phyloP scores from a whole-genome alignment of 345 rosid species.

The Odontarrhena argentea region DNA sequence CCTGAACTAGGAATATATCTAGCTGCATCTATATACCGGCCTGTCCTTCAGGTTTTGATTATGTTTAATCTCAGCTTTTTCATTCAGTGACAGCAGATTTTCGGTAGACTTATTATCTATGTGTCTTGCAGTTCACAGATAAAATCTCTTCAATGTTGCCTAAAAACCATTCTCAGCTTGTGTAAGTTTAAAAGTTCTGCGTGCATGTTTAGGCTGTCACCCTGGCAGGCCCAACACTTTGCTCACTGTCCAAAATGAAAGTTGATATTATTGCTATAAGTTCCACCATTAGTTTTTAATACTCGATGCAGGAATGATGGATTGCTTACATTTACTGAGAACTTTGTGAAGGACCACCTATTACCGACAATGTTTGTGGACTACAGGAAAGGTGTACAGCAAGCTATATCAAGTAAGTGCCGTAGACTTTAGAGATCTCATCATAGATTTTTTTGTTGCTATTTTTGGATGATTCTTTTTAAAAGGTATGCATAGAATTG shows the following conservation, averaged over 20 bases:
- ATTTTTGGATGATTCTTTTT: slow-evolving; percentile 24
- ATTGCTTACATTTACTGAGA: slow-evolving; percentile 89
- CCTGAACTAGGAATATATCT: slow-evolving; percentile 99
- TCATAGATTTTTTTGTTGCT: slow-evolving; percentile 26
- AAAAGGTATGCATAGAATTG: slow-evolving; percentile 20
- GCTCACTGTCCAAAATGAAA: slow-evolving; percentile 26
- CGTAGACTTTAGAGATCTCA: slow-evolving; percentile 32
- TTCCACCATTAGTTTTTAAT: slow-evolving; percentile 12
- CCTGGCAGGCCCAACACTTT: slow-evolving; percentile 20
- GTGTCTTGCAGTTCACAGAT: slow-evolving; percentile 86
- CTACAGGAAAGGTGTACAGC: slow-evolving; percentile 96
- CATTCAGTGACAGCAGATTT: slow-evolving; percentile 21
- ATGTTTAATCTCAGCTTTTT: slow-evolving; percentile 34
- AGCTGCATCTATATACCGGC: slow-evolving; percentile 92
- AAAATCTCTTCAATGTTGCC: slow-evolving; percentile 86
- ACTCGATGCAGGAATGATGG: slow-evolving; percentile 82
- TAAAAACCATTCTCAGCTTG: slow-evolving; percentile 78
- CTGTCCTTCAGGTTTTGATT: slow-evolving; percentile 84
- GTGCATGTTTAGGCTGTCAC: slow-evolving; percentile 16
- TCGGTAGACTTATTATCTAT: slow-evolving; percentile 35
- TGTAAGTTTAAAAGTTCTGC: slow-evolving; percentile 55
- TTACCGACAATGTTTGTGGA: slow-evolving; percentile 97
- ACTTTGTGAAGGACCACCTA: slow-evolving; percentile 96
- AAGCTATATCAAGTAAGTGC: slow-evolving; percentile 96
- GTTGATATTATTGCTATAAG: slow-evolving; percentile 16